Evolutionary conservation across 2,329 filamentous ascomycete species (phyloP), one percentile per base, ranked within the genome.

Genomic region (Calonectria fujianensis): DNA sequence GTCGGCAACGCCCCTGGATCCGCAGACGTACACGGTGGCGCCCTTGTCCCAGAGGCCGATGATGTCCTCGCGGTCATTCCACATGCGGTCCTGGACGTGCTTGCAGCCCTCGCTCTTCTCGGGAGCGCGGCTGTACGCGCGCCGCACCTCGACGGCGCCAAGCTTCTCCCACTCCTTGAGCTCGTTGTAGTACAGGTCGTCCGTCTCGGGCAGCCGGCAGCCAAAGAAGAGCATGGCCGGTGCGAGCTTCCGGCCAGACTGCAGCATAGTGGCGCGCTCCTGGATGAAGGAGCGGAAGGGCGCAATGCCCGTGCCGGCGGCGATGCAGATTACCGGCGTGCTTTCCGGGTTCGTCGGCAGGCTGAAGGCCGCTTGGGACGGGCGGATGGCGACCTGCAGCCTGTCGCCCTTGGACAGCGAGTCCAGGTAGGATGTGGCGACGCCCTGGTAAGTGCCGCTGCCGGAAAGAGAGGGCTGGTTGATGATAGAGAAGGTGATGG

Each of bases 401-500:
- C 83, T 81, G 79, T 90, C 86, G 41, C 84, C 84, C 0, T 83
- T 64, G 9, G 82, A 82, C 0, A 91, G 85, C 1, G 85, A 85
- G 14, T 89, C 86, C 9, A 94, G 87, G 82, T 92, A 93, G 57
- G 86, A 90, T 0, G 90, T 90, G 2, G 91, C 90, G 1, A 93
- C 91, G 67, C 92, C 92, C 5, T 89, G 79, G 82, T 91, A 87
- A 16, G 85, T 82, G 16, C 88, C 88, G 65, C 86, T 85, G 64
- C 86, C 86, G 5, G 88, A 86, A 18, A 88, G 84, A 0, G 91
- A 88, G 0, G 89, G 88, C 7, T 87, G 86, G 67, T 92, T 88
- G 72, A 94, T 87, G 2, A 95, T 89, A 2, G 89, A 88, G 84
- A 93, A 95, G 2, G 93, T 95, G 29, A 96, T 87, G 0, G 92